Evolutionary conservation across 1,284 basidiomycete species (phyloP).

Genomic region (Tilletia setariae): DNA sequence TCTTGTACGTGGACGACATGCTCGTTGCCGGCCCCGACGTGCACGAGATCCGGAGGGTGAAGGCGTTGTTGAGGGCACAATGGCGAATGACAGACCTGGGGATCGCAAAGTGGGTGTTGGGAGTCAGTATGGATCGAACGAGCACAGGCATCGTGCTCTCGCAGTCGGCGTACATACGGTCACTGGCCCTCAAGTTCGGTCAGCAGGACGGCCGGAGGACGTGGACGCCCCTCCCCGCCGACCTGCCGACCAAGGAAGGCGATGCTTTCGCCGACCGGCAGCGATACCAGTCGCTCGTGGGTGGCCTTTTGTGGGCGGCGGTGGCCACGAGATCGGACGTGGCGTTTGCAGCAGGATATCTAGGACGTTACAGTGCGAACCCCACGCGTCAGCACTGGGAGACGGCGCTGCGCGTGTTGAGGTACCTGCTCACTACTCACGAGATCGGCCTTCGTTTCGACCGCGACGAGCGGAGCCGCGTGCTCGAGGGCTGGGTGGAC

Average conservation of each 20-base stretch:
- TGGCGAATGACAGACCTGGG: too few species aligned
- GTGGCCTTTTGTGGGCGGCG: background rate
- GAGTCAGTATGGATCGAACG: background rate
- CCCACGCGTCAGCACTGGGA: background rate
- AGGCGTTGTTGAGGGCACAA: background rate
- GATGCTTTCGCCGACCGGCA: background rate
- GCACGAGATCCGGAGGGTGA: background rate
- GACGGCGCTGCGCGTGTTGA: background rate
- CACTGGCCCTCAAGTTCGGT: too few species aligned
- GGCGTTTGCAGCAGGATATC: constrained; percentile 7
- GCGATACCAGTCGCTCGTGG: background rate
- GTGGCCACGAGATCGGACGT: background rate
- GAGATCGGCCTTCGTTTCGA: background rate
- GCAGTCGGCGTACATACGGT: background rate
- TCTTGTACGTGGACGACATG: too few species aligned
- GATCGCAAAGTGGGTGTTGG: too few species aligned
- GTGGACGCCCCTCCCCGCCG: background rate
- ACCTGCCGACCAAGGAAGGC: background rate
- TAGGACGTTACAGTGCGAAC: background rate
- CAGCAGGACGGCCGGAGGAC: background rate
- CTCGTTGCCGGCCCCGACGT: too few species aligned
- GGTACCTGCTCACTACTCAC: background rate
- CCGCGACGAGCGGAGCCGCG: background rate
- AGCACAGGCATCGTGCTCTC: background rate
- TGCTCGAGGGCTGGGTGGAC: background rate